These are phyloP conservation scores for Crucibulum cyathiforme DNA, from an alignment of 1,284 basidiomycete species.

Conservation along the genomic window DNA sequence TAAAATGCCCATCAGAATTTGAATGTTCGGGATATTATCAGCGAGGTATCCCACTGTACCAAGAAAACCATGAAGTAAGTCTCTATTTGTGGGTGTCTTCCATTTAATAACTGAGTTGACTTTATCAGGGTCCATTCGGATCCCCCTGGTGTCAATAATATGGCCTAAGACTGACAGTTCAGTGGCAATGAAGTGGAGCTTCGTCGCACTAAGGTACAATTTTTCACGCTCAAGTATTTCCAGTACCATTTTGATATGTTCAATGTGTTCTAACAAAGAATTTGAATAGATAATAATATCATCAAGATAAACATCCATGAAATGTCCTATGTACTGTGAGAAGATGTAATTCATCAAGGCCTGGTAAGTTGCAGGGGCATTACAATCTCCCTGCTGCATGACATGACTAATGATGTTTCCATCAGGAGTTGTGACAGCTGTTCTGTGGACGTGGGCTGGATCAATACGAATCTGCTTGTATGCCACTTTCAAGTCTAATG, in stretches of 20 bases:
- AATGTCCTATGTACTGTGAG: conserved; percentile 13
- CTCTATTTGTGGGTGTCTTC: conserved; percentile 13
- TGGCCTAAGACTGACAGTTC: background rate
- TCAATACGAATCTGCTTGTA: too few species aligned
- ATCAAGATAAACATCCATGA: conserved; percentile 25
- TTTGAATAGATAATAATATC: conserved; percentile 40
- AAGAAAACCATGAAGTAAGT: conserved; percentile 29
- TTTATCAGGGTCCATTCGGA: conserved; percentile 8
- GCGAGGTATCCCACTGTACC: conserved; percentile 32
- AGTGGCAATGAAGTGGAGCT: conserved; percentile 17
- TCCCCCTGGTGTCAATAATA: conserved; percentile 3
- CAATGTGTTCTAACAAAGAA: conserved; percentile 32
- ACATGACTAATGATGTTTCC: conserved; percentile 10
- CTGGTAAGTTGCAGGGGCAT: background rate
- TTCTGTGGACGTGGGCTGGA: too few species aligned
- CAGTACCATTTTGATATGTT: conserved; percentile 28
- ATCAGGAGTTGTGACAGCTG: background rate
- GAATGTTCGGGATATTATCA: conserved; percentile 24
- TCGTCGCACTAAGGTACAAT: conserved; percentile 30
- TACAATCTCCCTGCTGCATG: conserved; percentile 23
- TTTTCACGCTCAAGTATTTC: conserved; percentile 26
- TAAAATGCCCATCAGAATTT: conserved; percentile 33
- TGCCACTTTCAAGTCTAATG: too few species aligned
- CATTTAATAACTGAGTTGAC: background rate
- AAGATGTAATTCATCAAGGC: background rate